Evolutionary conservation across 257 asterid species (phyloP).

Genomic region (Solanum sejunctum): DNA sequence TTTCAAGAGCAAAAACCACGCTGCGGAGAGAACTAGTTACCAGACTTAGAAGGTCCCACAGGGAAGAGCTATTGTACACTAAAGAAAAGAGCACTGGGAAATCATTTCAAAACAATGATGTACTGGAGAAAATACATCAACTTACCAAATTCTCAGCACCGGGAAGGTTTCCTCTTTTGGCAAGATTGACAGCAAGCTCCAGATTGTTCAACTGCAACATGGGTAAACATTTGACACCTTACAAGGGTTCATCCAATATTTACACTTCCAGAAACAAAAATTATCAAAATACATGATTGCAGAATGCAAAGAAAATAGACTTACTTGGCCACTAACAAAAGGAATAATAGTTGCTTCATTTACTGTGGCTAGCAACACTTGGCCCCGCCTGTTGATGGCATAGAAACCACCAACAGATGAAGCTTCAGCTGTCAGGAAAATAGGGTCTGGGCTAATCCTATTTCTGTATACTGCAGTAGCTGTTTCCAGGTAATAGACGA

Average conservation of each 20-base stretch:
- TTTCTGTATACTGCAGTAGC: conserved; percentile 96
- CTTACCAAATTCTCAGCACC: conserved; percentile 98
- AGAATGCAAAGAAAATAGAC: conserved; percentile 1
- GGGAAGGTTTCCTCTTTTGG: conserved; percentile 98
- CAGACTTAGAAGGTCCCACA: background rate
- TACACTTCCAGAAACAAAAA: background rate
- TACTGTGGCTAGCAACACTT: conserved; percentile 91
- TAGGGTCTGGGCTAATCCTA: conserved; percentile 98
- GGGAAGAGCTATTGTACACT: background rate
- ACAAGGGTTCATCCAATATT: background rate
- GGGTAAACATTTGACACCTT: background rate
- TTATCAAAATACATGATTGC: background rate
- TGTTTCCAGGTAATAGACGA: conserved; percentile 63
- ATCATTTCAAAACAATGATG: background rate
- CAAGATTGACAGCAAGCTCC: conserved; percentile 99
- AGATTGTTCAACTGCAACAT: conserved; percentile 72
- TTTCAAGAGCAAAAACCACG: background rate
- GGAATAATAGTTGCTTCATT: conserved; percentile 88
- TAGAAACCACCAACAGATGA: conserved; percentile 90
- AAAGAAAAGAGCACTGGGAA: background rate
- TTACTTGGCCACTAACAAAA: conserved; percentile 93
- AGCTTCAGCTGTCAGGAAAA: conserved; percentile 92
- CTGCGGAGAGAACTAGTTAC: background rate
- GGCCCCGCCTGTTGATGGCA: conserved; percentile 96
- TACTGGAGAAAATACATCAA: background rate